Evolutionary conservation across 495 filamentous ascomycete species (phyloP), one percentile per base, ranked within the genome.

Genomic region (Talaromyces wortmannii): DNA sequence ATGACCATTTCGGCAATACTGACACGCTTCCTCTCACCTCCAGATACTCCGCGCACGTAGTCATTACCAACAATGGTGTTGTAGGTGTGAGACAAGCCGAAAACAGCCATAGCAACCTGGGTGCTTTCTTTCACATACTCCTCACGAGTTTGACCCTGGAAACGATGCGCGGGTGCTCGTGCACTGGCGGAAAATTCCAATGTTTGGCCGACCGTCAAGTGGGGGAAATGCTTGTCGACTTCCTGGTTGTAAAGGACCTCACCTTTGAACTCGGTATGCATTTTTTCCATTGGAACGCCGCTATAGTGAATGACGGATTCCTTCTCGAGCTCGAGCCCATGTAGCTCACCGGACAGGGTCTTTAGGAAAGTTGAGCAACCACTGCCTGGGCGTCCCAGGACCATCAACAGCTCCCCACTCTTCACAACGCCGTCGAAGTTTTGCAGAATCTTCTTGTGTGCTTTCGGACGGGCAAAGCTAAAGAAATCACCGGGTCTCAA

Each of bases 11-110:
- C 74, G 18, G 75, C 75, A 49, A 79, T 77, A 59, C 70, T 67
- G 31, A 77, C 72, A 59, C 72, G 83, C 70, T 95, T 95, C 42
- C 89, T 73, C 66, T 96, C 91, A 49, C 91, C 91, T 43, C 91
- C 91, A 4, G 85, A 90, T 17, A 95, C 82, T 57, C 91, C 84
- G 66, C 68, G 80, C 74, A 61, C 83, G 54, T 72, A 75, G 48
- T 73, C 70, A 62, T 72, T 68, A 5, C 72, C 72, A 85, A 71
- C 73, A 53, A 72, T 69, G 1, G 71, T 73, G 53, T 74, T 72
- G 57, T 85, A 83, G 7, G 77, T 76, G 15, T 86, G 74, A n/a
- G 82, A 75, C 0, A 81, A 71, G 4, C 82, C 83, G 6, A 83
- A 66, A 0, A 81, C 83, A 2, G 85, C 79, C 57, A 84, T 86